Base-by-base conservation (phyloP, 2,329 filamentous ascomycete species). In the Ophiobolus disseminans region DNA sequence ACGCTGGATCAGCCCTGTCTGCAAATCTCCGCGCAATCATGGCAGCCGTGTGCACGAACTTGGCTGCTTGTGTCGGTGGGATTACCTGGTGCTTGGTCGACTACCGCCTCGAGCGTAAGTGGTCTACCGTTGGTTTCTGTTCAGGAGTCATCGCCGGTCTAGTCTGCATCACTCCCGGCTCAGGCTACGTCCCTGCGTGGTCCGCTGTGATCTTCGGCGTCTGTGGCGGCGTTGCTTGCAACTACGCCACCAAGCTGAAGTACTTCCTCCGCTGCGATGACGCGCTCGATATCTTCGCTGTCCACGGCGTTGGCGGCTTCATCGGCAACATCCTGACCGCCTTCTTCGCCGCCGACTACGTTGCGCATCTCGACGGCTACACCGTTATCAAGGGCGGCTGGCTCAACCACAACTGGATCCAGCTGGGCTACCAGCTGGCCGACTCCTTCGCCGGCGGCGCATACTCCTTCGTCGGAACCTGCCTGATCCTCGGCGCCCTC, bases 71-170 rank as follows among this genome's bases (percentile, higher is more conserved):
- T 50, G 84, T 91, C 7, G 91, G 90, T 47, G 91, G 91, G 38
- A 86, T 96, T 40, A 94, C 89, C 26, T 96, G 90, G 91, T 94
- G 90, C 71, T 77, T 95, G 17, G 80, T 96, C 48, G 91, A 96
- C 71, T 96, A 95, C 75, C 84, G 91, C 48, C 82, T 96, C 39
- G 91, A 96, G 76, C 83, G 85, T 65, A 96, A 96, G 77, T 96
- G 90, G 88, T 95, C 90, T 0, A 93, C 90, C 2, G 91, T 96
- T 20, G 91, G 91, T 2, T 96, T 96, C 80, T 96, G 91, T 77
- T 94, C 89, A 0, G 91, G 91, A 55, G 88, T 95, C 19, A 88
- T 96, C 63, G 88, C 91, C 25, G 91, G 91, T 16, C 81, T 96
- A 16, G 91, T 96, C 5, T 87, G 87, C 49, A 95, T 96, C 58